Base-by-base conservation (phyloP, 352 stramenopile genomes). In the Thraustotheca clavata region DNA sequence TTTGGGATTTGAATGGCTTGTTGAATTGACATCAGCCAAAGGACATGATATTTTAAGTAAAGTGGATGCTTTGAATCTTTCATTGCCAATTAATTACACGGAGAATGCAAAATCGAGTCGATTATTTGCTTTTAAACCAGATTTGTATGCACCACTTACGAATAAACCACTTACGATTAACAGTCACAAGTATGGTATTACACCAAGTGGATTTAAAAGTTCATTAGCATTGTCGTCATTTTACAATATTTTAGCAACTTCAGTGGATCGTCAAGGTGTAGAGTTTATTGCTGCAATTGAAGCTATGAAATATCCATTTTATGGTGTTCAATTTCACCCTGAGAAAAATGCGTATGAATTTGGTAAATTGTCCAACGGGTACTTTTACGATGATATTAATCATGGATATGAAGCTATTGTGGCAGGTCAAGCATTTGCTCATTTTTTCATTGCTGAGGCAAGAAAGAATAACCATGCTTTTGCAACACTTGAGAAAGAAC, bases 281-380 rank as follows among this genome's bases (percentile, higher is more conserved):
- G 71, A 80, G 55, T 97, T 96, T 62, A 80, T 96, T 22, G 93
- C 86, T 41, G 87, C 82, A 4, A 88, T 96, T 38, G 89, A 97
- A 71, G 76, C 80, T 22, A 85, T 84, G 38, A 67, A 78, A 43
- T 89, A 92, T 57, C 88, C 88, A 12, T 71, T 96, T 31, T 97
- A 91, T 69, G 91, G 75, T 16, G 76, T 95, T 48, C 91, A 97
- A 68, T 97, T 88, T 62, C 91, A 97, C 78, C 91, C 91, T 0
- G 91, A 97, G 72, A 96, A 96, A 73, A 94, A 91, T 70, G 77
- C 70, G 46, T 96, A 92, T 71, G 90, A 97, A 74, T 89, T 85
- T 66, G 85, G 78, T 31, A 73, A 85, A 47, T 84, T 86, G 59
- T 41, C 61, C 1, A 70, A 83, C 27, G 79, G 80, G 34, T 71